Conservation (phyloP, 2,329 filamentous ascomycete species). For the Aspergillus glaucus region DNA sequence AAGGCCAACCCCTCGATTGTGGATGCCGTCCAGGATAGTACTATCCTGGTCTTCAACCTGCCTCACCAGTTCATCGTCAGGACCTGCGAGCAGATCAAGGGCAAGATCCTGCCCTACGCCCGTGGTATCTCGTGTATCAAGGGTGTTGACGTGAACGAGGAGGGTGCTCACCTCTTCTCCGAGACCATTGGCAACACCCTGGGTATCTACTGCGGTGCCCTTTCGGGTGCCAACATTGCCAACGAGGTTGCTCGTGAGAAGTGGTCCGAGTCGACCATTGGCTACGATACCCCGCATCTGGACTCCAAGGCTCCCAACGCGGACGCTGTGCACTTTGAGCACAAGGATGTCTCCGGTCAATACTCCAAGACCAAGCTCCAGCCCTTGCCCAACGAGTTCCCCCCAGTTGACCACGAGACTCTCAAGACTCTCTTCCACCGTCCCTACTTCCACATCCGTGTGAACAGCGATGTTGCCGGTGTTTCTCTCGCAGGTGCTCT, state of each 20-base stretch:
- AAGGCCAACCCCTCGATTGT: constrained; percentile 40
- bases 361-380: constrained; percentile 64
- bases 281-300: constrained; percentile 85
- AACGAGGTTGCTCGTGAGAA: constrained; percentile 92
- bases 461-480: constrained; percentile 92
- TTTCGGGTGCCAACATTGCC: constrained; percentile 94
- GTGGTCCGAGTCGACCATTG: constrained; percentile 94
- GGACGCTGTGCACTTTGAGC: constrained; percentile 49
- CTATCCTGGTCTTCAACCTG: constrained; percentile 92
- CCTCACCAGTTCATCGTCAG: constrained; percentile 85
- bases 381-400: constrained; percentile 73
- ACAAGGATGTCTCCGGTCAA: constrained; percentile 64
- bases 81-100: constrained; percentile 75
- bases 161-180: constrained; percentile 82
- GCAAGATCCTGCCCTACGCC: constrained; percentile 84
- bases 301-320: constrained; percentile 68
- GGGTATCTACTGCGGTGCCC: constrained; percentile 91
- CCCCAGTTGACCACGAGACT: constrained; percentile 75
- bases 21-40: constrained; percentile 74
- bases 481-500: constrained; percentile 90
- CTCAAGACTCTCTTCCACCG: constrained; percentile 87
- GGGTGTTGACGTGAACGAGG: constrained; percentile 85
- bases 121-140: constrained; percentile 97
- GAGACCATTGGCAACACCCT: constrained; percentile 88
- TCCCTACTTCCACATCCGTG: constrained; percentile 93